Percentiles rank a stretch among this genome's conserved stretches.
phyloP scores from a whole-genome alignment of 2,329 filamentous ascomycete species.

The Coleophoma crateriformis region DNA sequence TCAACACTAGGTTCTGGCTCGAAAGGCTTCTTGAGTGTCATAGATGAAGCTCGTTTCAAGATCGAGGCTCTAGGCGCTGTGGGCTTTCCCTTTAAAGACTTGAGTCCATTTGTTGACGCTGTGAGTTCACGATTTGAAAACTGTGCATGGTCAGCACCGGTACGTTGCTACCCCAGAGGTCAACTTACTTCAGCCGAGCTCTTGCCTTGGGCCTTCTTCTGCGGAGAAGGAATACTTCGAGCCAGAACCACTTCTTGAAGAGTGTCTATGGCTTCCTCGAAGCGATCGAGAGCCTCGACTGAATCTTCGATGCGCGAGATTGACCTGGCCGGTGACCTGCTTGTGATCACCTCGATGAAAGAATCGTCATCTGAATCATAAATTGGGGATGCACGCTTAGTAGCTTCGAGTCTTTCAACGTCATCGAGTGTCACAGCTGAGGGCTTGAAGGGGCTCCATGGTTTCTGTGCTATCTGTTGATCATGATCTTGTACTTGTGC shows the following conservation, averaged over 20 bases:
- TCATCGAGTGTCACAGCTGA: constrained; percentile 19
- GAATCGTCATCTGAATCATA: constrained; percentile 21
- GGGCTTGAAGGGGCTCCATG: neutral
- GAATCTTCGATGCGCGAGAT: constrained; percentile 55
- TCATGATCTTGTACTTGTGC: neutral
- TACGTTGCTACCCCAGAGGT: no score
- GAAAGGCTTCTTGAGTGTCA: constrained; percentile 11
- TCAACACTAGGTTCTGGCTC: neutral
- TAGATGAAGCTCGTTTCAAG: constrained; percentile 20
- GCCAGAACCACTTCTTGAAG: constrained; percentile 20
- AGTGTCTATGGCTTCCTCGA: constrained; percentile 55
- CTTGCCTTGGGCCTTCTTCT: constrained; percentile 4
- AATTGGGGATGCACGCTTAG: constrained; percentile 2
- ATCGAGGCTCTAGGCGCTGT: constrained; percentile 15
- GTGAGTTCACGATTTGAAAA: constrained; percentile 15
- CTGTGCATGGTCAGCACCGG: no score
- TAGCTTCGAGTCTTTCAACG: constrained; percentile 12
- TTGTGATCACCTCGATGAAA: constrained; percentile 30
- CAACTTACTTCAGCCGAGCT: no score
- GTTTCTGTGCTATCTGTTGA: neutral
- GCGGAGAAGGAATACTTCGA: constrained; percentile 15
- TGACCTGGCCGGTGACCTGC: constrained; percentile 30
- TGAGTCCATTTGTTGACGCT: constrained; percentile 28
- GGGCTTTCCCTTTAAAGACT: constrained; percentile 37
- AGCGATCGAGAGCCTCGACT: constrained; percentile 53